These are phyloP conservation scores for Violaceomyces palustris DNA, from an alignment of 1,284 basidiomycete species.

Conservation along the genomic window DNA sequence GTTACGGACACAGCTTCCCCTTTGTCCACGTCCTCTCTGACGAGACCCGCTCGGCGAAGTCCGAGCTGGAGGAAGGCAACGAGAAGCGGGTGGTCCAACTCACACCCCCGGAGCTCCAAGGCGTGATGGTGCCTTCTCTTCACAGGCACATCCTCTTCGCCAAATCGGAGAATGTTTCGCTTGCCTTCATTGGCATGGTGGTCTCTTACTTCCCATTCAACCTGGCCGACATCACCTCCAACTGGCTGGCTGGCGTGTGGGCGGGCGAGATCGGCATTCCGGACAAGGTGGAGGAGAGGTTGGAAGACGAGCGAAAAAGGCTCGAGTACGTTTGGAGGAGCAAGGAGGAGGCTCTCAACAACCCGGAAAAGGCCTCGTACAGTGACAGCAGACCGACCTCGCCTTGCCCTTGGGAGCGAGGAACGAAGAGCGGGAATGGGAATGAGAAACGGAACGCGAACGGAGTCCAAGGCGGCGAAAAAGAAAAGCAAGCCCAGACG, in stretches of 20 bases:
- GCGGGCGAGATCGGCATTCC: slow-evolving; percentile 17
- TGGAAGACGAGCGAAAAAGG: slow-evolving; percentile 8
- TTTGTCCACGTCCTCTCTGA: slow-evolving; percentile 30
- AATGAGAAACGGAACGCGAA: no score
- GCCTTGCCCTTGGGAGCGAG: no score
- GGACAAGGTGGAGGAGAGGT: background rate
- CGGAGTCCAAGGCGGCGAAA: no score
- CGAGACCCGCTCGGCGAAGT: background rate
- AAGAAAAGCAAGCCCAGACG: no score
- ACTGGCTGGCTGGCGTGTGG: slow-evolving; percentile 29
- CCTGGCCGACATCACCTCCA: slow-evolving; percentile 19
- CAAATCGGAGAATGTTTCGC: slow-evolving; percentile 6
- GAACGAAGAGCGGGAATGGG: no score
- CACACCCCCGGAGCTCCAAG: slow-evolving; percentile 10
- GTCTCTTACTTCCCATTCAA: slow-evolving; percentile 29
- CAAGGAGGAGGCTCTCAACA: background rate
- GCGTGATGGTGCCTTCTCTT: slow-evolving; percentile 12
- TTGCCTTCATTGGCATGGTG: slow-evolving; percentile 29
- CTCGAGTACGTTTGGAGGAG: slow-evolving; percentile 15
- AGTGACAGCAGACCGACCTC: no score
- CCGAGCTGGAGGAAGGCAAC: background rate
- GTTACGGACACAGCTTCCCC: slow-evolving; percentile 29
- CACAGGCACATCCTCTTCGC: slow-evolving; percentile 24
- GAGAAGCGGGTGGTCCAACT: no score
- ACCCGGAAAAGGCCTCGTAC: no score